Conservation (phyloP, 2,329 filamentous ascomycete genomes). For the Monilinia polystroma region DNA sequence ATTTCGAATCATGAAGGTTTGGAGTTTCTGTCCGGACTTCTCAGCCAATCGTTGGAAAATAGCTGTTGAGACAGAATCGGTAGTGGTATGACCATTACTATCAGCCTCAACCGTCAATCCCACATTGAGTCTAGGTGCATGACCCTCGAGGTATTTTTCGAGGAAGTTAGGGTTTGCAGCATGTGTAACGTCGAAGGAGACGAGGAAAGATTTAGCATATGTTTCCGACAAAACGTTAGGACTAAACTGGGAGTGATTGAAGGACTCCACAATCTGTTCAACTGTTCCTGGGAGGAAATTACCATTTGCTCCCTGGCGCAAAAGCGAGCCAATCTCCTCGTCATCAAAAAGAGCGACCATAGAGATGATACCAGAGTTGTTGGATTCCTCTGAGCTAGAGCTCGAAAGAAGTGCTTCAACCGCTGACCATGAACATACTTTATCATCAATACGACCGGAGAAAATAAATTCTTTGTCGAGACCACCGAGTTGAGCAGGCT, state of each 20-base stretch:
- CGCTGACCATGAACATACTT: constrained; percentile 92
- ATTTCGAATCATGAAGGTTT: constrained; percentile 93
- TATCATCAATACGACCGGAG: constrained; percentile 93
- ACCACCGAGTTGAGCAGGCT: constrained; percentile 80
- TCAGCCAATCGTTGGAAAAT: constrained; percentile 78
- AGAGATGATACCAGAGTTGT: constrained; percentile 64
- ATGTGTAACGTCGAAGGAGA: constrained; percentile 91
- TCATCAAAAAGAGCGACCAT: constrained; percentile 94
- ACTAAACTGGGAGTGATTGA: constrained; percentile 48
- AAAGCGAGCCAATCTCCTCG: constrained; percentile 89
- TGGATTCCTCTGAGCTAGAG: constrained; percentile 52
- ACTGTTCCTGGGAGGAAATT: constrained; percentile 84
- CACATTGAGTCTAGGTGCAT: constrained; percentile 84
- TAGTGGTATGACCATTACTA: constrained; percentile 94
- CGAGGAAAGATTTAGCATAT: constrained; percentile 86
- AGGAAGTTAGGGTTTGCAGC: constrained; percentile 95
- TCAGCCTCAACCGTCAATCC: constrained; percentile 80
- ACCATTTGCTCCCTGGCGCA: constrained; percentile 84
- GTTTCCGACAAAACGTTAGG: constrained; percentile 72
- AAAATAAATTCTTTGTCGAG: constrained; percentile 93
- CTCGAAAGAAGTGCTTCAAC: constrained; percentile 78
- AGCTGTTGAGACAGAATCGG: constrained; percentile 80
- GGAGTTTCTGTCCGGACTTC: constrained; percentile 67
- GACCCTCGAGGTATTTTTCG: constrained; percentile 76
- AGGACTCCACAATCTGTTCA: constrained; percentile 75